phyloP scores from a whole-genome alignment of 441 rosid genomes.

The Hypseocharis bilobata region DNA sequence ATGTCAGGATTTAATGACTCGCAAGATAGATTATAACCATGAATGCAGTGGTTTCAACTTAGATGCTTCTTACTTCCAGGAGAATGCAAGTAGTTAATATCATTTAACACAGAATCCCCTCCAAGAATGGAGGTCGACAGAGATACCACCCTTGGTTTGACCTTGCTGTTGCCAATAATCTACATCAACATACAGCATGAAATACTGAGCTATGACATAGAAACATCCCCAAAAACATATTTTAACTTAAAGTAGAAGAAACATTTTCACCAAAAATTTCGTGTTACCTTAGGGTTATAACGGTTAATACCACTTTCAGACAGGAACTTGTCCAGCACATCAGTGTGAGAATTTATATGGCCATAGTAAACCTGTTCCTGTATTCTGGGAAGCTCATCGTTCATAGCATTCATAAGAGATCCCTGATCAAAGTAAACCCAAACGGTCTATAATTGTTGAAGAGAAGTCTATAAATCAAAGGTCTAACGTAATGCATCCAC shows the following conservation, averaged over 20 bases:
- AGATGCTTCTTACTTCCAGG: constrained; percentile 56
- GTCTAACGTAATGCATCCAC: no score
- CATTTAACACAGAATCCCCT: constrained; percentile 53
- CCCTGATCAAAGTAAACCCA: constrained; percentile 43
- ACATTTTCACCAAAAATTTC: constrained; percentile 15
- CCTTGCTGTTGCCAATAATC: constrained; percentile 61
- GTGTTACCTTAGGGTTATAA: constrained; percentile 74
- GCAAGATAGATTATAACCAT: constrained; percentile 16
- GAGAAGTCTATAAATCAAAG: neutral
- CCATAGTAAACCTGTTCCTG: constrained; percentile 97
- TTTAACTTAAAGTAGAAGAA: neutral
- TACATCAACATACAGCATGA: constrained; percentile 30
- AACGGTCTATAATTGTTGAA: constrained; percentile 14
- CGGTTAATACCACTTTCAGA: constrained; percentile 83
- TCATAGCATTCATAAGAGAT: constrained; percentile 84
- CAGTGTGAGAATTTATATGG: constrained; percentile 68
- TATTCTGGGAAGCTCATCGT: constrained; percentile 87
- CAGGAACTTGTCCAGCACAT: constrained; percentile 77
- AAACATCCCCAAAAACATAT: constrained; percentile 1
- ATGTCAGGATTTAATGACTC: constrained; percentile 21
- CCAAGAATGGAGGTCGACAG: constrained; percentile 52
- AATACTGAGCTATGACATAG: constrained; percentile 10
- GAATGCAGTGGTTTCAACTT: constrained; percentile 7
- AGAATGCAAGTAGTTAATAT: constrained; percentile 79
- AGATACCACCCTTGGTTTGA: constrained; percentile 59